These are phyloP conservation scores for Fusarium tupiense DNA, from an alignment of 2,329 filamentous ascomycete species.

Conservation along the genomic window DNA sequence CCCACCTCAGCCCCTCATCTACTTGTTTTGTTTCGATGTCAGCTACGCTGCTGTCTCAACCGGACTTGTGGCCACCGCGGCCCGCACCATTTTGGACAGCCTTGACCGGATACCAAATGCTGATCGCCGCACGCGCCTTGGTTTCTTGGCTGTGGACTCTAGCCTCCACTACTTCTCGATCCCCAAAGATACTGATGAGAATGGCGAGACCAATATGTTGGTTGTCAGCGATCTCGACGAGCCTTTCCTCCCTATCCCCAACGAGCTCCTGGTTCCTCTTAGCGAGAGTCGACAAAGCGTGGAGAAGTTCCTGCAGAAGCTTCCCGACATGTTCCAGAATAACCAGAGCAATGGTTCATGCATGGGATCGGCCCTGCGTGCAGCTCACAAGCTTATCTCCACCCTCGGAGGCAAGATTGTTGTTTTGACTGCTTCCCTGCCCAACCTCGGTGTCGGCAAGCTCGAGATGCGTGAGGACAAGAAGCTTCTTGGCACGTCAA, in stretches of 20 bases:
- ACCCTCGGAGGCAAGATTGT: conserved; percentile 95
- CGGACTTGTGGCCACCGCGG: conserved; percentile 89
- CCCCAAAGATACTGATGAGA: conserved; percentile 86
- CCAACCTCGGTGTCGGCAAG: conserved; percentile 89
- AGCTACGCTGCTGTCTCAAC: conserved; percentile 90
- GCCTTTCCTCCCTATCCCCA: conserved; percentile 93
- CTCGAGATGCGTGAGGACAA: conserved; percentile 96
- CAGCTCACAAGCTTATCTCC: conserved; percentile 95
- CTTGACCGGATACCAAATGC: conserved; percentile 98
- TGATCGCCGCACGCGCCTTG: conserved; percentile 88
- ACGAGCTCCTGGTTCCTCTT: conserved; percentile 88
- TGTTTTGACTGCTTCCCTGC: conserved; percentile 88
- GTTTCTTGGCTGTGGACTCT: conserved; percentile 95
- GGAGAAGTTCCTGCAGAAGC: conserved; percentile 87
- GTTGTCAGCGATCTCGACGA: conserved; percentile 96
- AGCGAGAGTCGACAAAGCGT: conserved; percentile 91
- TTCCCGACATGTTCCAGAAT: conserved; percentile 96
- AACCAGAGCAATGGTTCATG: conserved; percentile 90
- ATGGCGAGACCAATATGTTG: conserved; percentile 86
- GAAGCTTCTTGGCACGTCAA: conserved; percentile 91
- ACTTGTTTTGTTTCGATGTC: conserved; percentile 94
- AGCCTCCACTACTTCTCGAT: conserved; percentile 97
- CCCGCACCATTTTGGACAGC: conserved; percentile 93
- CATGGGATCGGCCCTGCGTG: conserved; percentile 92
- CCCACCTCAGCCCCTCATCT: conserved; percentile 93